A percentile compares a stretch with the other conserved stretches of the same genome.
phyloP scores from a whole-genome alignment of 257 asterid species.

The Eucommia ulmoides region DNA sequence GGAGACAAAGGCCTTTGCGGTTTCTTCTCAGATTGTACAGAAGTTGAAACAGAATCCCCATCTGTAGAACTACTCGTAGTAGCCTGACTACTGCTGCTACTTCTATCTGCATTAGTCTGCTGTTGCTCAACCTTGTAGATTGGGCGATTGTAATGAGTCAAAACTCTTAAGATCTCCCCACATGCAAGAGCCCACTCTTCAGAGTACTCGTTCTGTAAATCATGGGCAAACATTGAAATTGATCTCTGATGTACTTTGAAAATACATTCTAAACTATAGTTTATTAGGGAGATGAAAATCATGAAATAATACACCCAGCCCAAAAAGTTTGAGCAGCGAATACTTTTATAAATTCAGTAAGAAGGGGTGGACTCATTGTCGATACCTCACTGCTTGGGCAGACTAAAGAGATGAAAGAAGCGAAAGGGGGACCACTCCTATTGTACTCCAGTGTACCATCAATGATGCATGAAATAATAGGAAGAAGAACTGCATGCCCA shows the following conservation, averaged over 20 bases:
- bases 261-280: too few species aligned
- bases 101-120: slow-evolving; percentile 56
- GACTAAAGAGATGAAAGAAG: slow-evolving; percentile 88
- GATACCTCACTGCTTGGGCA: slow-evolving; percentile 73
- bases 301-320: too few species aligned
- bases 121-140: slow-evolving; percentile 63
- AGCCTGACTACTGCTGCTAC: slow-evolving; percentile 53
- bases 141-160: slow-evolving; percentile 93
- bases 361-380: too few species aligned
- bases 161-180: slow-evolving; percentile 87
- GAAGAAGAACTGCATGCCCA: slow-evolving; percentile 92
- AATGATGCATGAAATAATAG: slow-evolving; percentile 84
- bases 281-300: too few species aligned
- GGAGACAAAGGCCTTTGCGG: slow-evolving; percentile 86
- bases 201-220: slow-evolving; percentile 73
- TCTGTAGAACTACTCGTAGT: slow-evolving; percentile 53
- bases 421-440: slow-evolving; percentile 63
- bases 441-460: slow-evolving; percentile 76
- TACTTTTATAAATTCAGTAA: too few species aligned
- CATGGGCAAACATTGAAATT: background rate
- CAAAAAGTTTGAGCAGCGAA: too few species aligned
- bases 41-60: slow-evolving; percentile 30
- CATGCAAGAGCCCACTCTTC: slow-evolving; percentile 99
- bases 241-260: background rate
- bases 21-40: slow-evolving; percentile 65